Evolutionary conservation across 306 rosid species (phyloP).

Genomic region (Glycyrrhiza uralensis): DNA sequence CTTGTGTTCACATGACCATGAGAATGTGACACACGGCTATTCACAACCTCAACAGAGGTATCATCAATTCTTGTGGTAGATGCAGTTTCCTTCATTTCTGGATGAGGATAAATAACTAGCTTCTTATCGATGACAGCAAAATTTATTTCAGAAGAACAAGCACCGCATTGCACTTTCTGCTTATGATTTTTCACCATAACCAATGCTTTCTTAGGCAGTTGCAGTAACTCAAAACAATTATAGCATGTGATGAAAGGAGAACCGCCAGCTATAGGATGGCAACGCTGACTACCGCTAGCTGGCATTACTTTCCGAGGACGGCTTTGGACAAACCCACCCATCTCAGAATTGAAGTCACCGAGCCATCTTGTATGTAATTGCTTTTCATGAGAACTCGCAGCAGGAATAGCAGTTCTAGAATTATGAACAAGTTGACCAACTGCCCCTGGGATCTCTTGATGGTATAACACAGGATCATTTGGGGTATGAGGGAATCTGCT

Average conservation of each 20-base stretch:
- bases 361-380: slow-evolving; percentile 63
- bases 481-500: slow-evolving; percentile 52
- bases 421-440: slow-evolving; percentile 50
- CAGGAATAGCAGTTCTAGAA: slow-evolving; percentile 48
- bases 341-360: slow-evolving; percentile 51
- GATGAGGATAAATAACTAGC: slow-evolving; percentile 54
- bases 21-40: slow-evolving; percentile 33
- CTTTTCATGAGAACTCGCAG: slow-evolving; percentile 39
- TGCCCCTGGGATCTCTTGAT: slow-evolving; percentile 48
- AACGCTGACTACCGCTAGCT: slow-evolving; percentile 42
- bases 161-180: slow-evolving; percentile 77
- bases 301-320: slow-evolving; percentile 55
- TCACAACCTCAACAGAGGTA: slow-evolving; percentile 35
- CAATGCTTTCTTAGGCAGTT: slow-evolving; percentile 69
- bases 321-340: slow-evolving; percentile 35
- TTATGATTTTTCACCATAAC: slow-evolving; percentile 36
- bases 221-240: slow-evolving; percentile 80
- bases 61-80: slow-evolving; percentile 32
- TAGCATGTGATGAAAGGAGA: slow-evolving; percentile 85
- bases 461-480: slow-evolving; percentile 54
- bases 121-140: slow-evolving; percentile 51
- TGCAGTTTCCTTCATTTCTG: slow-evolving; percentile 38
- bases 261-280: slow-evolving; percentile 78
- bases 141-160: slow-evolving; percentile 68
- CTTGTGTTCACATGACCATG: slow-evolving; percentile 38